phyloP scores from a whole-genome alignment of 257 asterid species.

The Solanum piurae region DNA sequence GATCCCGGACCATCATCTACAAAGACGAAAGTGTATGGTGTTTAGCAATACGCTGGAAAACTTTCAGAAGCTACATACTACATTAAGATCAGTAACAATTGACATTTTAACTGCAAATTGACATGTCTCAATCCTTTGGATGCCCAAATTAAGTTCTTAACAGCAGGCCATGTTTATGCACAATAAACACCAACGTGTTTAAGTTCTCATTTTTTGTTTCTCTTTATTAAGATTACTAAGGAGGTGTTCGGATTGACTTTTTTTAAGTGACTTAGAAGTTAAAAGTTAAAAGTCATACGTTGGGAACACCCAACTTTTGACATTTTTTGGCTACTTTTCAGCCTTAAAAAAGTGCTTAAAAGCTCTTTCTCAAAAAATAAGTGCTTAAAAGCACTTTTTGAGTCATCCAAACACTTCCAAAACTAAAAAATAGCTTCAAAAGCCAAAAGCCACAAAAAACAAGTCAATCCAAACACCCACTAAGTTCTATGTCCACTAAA shows the following conservation, averaged over 20 bases:
- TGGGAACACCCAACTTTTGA: too few relatives aligned
- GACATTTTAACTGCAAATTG: not conserved
- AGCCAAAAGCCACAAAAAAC: too few relatives aligned
- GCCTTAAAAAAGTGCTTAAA: too few relatives aligned
- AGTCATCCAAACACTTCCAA: too few relatives aligned
- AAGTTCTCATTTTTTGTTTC: not conserved
- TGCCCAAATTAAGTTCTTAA: not conserved
- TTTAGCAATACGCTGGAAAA: not conserved
- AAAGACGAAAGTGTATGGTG: not conserved
- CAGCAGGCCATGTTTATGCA: not conserved
- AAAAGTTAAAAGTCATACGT: too few relatives aligned
- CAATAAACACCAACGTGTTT: not conserved
- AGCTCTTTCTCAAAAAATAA: too few relatives aligned
- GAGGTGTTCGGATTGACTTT: too few relatives aligned
- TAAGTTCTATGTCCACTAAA: not conserved
- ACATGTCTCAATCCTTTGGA: not conserved
- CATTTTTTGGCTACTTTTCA: too few relatives aligned
- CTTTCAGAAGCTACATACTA: not conserved
- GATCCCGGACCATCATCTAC: slow-evolving; percentile 95
- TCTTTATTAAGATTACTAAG: not conserved
- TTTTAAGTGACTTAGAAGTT: too few relatives aligned
- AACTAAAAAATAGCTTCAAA: too few relatives aligned
- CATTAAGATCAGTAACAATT: not conserved
- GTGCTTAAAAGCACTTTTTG: too few relatives aligned
- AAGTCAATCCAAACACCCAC: too few relatives aligned